Evolutionary conservation across 768 basidiomycete genomes (phyloP), one percentile per base, ranked within the genome.

Genomic region (Tricholoma hemisulphureum): DNA sequence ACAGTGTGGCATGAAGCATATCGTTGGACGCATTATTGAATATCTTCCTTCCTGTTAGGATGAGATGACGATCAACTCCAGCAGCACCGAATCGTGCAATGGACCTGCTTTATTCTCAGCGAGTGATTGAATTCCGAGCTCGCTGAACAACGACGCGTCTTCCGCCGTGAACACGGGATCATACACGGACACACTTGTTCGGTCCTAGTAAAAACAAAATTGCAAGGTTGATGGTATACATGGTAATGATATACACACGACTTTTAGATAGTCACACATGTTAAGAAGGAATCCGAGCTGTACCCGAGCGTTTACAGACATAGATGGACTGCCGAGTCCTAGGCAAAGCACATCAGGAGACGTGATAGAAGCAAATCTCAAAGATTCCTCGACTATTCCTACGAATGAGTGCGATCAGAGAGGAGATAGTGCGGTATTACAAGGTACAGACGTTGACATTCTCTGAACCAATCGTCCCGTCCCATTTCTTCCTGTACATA

Each of bases 1-100:
- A 67, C 90, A 91, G 69, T 91, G 89, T 20, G 88, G 89, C 88
- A 91, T 89, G 73, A 83, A 90, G 54, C 86, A 74, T 55, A 92
- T 75, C 48, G 87, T 89, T 61, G 85, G 83, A 20, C 56, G 65
- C 29, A 68, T 58, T 31, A 78, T 57, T 26, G 66, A 56, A 62
- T 78, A 72, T 37, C 61, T 63, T 39, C 67, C 73, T 51, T 72
- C 69, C 79, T 77, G 61, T 45, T 32, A 49, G 37, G 26, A 57
- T 26, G 49, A 54, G 26, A 57, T 26, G 49, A 54, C 43, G 56
- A 51, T 56, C 41, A 51, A 53, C 53, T 55, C 45, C 34, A 28
- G 51, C 21, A 8, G 28, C 24, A 11, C 18, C 51, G 34, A 35
- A 52, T 10, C 23, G 23, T 20, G 63, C 61, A 54, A 51, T 21